phyloP scores from a whole-genome alignment of 345 rosid species.

The Hibiscus trionum region DNA sequence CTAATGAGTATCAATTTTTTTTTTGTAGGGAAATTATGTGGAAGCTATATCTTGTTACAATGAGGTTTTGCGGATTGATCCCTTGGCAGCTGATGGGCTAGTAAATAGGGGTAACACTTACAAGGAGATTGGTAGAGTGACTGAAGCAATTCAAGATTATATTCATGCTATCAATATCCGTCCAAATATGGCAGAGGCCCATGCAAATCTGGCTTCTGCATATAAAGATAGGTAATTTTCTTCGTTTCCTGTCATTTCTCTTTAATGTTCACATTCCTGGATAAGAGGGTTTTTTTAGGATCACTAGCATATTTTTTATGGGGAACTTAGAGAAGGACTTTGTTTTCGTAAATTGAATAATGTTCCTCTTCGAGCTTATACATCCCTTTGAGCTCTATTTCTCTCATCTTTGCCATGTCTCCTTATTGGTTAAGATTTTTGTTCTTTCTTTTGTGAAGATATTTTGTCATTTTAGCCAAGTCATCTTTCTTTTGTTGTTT shows the following conservation, averaged over 20 bases:
- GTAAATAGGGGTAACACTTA: conserved; percentile 96
- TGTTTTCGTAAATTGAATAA: not conserved
- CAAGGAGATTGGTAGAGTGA: conserved; percentile 93
- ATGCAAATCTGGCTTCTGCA: conserved; percentile 98
- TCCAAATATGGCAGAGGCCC: conserved; percentile 98
- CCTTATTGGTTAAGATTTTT: not conserved
- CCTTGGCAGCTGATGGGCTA: conserved; percentile 95
- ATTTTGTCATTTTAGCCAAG: too few species aligned
- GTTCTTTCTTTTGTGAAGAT: too few species aligned
- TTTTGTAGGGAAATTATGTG: conserved; percentile 64
- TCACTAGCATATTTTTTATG: not conserved
- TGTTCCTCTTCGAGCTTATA: not conserved
- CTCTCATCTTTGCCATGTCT: not conserved
- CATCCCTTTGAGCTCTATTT: not conserved
- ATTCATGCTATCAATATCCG: conserved; percentile 68
- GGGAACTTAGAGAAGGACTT: not conserved
- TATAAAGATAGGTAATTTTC: conserved; percentile 82
- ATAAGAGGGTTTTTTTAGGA: not conserved
- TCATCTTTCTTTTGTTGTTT: not conserved
- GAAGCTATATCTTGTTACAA: conserved; percentile 98
- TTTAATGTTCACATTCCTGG: not conserved
- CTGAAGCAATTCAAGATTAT: conserved; percentile 97
- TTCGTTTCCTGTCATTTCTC: not conserved
- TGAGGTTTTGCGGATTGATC: conserved; percentile 96
- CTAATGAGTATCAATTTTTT: conserved; percentile 3